A percentile compares a stretch with the other conserved stretches of the same genome.
These are phyloP conservation scores for Candida cerambycidarum DNA, from an alignment of 805 yeast genomes.

Conservation along the genomic window DNA sequence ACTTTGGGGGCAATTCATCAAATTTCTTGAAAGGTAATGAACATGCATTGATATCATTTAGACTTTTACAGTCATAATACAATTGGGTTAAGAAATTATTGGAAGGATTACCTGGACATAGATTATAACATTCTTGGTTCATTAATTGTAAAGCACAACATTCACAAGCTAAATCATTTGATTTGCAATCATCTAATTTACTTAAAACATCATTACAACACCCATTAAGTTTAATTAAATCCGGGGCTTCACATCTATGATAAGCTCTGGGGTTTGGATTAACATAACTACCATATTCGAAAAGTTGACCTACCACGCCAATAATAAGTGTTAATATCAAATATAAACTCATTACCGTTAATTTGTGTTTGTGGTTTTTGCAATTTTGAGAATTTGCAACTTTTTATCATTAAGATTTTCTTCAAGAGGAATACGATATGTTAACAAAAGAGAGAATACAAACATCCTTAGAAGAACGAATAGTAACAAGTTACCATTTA, in stretches of 20 bases:
- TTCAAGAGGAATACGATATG: no score
- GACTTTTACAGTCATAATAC: constrained; percentile 44
- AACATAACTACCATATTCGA: constrained; percentile 34
- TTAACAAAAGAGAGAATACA: no score
- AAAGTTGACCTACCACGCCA: background rate
- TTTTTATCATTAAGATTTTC: background rate
- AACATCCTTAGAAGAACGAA: no score
- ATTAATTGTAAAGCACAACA: constrained; percentile 56
- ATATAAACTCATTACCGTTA: background rate
- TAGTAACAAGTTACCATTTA: no score
- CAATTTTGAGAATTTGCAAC: constrained; percentile 1
- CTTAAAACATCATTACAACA: constrained; percentile 50
- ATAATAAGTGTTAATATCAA: background rate
- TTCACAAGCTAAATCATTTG: constrained; percentile 55
- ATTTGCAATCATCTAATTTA: constrained; percentile 49
- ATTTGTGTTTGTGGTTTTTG: constrained; percentile 6
- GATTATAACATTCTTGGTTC: constrained; percentile 44
- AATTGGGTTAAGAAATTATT: constrained; percentile 47
- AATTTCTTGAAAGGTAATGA: constrained; percentile 48
- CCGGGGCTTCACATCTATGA: constrained; percentile 44
- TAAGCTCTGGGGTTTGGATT: constrained; percentile 47
- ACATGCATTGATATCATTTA: constrained; percentile 52
- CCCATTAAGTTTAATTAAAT: constrained; percentile 38
- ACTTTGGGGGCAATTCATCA: constrained; percentile 6
- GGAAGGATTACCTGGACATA: constrained; percentile 50